Conservation (phyloP, 371 early-diverging fungal genomes). For the Mortierella sp. region DNA sequence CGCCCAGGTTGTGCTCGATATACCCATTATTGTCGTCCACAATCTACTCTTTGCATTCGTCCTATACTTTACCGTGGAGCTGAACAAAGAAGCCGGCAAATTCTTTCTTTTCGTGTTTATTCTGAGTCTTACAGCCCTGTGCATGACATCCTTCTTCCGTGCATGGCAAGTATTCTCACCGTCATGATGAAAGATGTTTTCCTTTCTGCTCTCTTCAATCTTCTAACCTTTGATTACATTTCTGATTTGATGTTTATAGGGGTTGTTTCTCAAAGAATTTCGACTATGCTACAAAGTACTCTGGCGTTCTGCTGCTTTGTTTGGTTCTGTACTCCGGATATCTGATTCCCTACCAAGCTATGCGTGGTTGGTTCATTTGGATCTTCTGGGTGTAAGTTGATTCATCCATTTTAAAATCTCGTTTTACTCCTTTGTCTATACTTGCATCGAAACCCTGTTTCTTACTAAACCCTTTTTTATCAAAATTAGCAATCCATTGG, state of each 20-base stretch:
- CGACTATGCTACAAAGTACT: constrained; percentile 66
- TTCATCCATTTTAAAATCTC: not conserved
- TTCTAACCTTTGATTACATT: not conserved
- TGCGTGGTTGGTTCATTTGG: constrained; percentile 82
- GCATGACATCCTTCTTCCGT: constrained; percentile 68
- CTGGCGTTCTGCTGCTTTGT: constrained; percentile 68
- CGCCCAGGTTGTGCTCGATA: constrained; percentile 62
- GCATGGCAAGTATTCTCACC: constrained; percentile 15
- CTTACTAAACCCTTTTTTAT: not conserved
- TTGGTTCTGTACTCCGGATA: constrained; percentile 73
- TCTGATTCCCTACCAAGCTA: constrained; percentile 69
- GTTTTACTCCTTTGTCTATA: not conserved
- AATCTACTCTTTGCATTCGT: constrained; percentile 63
- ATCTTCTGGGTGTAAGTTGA: constrained; percentile 68
- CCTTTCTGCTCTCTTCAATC: too few relatives aligned
- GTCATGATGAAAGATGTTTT: too few relatives aligned
- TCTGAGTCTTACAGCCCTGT: constrained; percentile 59
- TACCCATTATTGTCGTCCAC: constrained; percentile 61
- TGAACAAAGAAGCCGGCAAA: constrained; percentile 63
- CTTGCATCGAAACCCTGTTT: not conserved
- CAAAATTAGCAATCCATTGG: constrained; percentile 65
- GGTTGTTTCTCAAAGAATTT: constrained; percentile 66
- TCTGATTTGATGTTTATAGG: constrained; percentile 8
- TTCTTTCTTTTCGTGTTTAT: constrained; percentile 66
- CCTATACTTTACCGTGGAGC: constrained; percentile 71